Base-by-base conservation (phyloP, 805 yeast genomes). In the Schwanniomyces vanrijiae region DNA sequence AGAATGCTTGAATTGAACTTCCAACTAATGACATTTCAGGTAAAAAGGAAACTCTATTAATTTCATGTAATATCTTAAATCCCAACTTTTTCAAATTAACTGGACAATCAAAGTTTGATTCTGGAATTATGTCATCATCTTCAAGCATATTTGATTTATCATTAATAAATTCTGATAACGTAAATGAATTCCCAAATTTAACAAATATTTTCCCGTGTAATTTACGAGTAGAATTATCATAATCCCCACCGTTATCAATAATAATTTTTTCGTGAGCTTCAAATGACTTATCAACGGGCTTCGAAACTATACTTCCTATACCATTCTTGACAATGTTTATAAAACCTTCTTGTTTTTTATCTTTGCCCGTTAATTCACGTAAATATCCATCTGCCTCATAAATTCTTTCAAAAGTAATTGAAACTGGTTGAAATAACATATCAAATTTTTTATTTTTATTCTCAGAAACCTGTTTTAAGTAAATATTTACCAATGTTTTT, bases 351-450 rank as follows among this genome's bases (percentile, higher is more conserved):
- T 75, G 77, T 46, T 71, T 71, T 61, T 81, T 81, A 56, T 81
- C 85, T 41, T 69, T 68, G 20, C 86, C 86, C 40, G 78, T 68
- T 42, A 82, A 67, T 57, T 82, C 86, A 37, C 74, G 72, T 22
- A 81, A 75, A 55, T 80, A 82, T 2, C 81, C 76, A 51, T 73
- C 77, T 5, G 75, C 62, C 58, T 82, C 87, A 43, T 80, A 78
- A 8, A 81, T 79, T 48, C 82, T 70, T 60, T 82, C 87, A 53
- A 82, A 82, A 48, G 80, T 81, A 20, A 83, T 78, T 18, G 84
- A 71, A 2, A 82, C 69, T 0, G 87, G 87, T 47, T 77, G 78
- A 41, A 81, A 48, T 44, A 65, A 48, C 53, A 71, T 45, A 52
- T 73, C 71, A 41, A 70, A 68, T 1, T 58, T 42, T 4, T 46